Percentiles rank a stretch among this genome's conserved stretches.
phyloP scores from a whole-genome alignment of 371 early-diverging fungal species.

The Entomophthora muscae region DNA sequence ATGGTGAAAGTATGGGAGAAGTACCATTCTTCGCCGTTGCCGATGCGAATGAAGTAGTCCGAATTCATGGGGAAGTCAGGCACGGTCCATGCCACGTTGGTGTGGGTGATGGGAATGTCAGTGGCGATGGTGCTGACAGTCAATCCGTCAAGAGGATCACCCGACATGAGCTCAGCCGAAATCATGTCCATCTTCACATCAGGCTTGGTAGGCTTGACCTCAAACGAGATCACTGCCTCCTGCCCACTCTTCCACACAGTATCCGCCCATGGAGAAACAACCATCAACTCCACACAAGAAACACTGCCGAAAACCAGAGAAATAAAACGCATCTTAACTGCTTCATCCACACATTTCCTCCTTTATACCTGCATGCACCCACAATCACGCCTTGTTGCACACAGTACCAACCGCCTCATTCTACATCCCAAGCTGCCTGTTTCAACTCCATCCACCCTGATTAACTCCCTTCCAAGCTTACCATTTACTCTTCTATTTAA shows the following conservation, averaged over 20 bases:
- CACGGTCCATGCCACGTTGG: neutral
- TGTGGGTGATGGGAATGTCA: neutral
- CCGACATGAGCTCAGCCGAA: neutral
- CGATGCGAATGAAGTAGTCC: slow-evolving; percentile 2
- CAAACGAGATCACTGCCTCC: neutral
- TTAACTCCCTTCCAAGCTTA: no score
- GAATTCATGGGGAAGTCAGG: neutral
- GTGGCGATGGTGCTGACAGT: neutral
- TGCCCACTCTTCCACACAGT: slow-evolving; percentile 1
- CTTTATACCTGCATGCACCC: no score
- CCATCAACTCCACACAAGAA: neutral
- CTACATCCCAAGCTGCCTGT: no score
- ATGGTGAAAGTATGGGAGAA: slow-evolving; percentile 3
- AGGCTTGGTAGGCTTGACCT: neutral
- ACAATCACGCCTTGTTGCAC: no score
- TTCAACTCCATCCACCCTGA: no score
- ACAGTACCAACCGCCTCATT: no score
- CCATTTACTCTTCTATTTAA: no score
- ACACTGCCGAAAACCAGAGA: neutral
- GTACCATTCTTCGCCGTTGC: neutral
- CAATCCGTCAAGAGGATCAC: slow-evolving; percentile 1
- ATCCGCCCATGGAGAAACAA: neutral
- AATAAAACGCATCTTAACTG: no score
- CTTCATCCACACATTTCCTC: no score
- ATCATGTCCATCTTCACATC: neutral